Base-by-base conservation (phyloP, 1,139 yeast genomes). In the Yamadazyma buinensis region DNA sequence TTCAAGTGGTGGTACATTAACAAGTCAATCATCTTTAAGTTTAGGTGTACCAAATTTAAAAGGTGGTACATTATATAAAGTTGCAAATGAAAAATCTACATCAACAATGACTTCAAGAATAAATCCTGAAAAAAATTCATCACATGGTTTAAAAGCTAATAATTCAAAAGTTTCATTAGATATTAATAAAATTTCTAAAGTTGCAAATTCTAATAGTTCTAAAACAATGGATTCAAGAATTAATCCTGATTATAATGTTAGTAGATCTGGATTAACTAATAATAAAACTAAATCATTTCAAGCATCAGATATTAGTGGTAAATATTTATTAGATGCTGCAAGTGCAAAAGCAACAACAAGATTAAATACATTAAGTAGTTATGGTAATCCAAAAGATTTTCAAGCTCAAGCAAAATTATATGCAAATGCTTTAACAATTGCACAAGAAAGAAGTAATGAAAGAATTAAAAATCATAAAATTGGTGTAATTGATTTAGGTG, bases 401-500 rank as follows among this genome's bases (percentile, higher is more conserved):
- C 57, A 61, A 49, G 58, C 61, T 32, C 67, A 68, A 46, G 75
- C 74, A 22, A 67, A 64, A 40, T 51, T 57, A 36, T 69, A 69
- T 46, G 73, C 74, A 33, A 53, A 55, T 42, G 75, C 75, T 1
- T 61, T 69, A 39, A 74, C 82, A 7, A 62, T 84, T 47, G 97
- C 96, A 2, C 85, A 84, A 54, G 73, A 75, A 48, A 75, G 78
- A 45, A 63, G 74, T 38, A 73, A 72, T 37, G 79, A 75, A 48
- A 70, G 88, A 48, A 53, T 75, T 38, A 73, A 65, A 37, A 54
- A 46, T 36, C 52, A 61, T 45, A 59, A 63, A 37, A 50, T 59
- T 30, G 87, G 86, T 32, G 72, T 81, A 53, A 71, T 87, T 48
- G 74, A 87, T 51, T 64, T 90, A 45, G 98, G 98, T 42, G 96